A percentile compares a stretch with the other conserved stretches of the same genome.
Conservation (phyloP, 345 rosid species). For the Pugionium cornutum region DNA sequence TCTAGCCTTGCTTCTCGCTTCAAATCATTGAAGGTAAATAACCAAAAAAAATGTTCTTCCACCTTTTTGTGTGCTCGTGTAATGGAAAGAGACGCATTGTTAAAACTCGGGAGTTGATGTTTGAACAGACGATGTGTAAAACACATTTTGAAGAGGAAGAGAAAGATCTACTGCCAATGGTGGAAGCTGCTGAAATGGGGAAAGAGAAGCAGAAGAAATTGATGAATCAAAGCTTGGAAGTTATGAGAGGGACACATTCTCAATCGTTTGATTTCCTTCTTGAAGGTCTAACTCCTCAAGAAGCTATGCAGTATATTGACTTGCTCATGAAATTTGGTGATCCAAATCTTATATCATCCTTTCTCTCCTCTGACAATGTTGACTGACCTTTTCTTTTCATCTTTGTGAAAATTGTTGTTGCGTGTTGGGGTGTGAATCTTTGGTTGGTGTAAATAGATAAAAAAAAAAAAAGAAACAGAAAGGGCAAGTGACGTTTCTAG, state of each 20-base stretch:
- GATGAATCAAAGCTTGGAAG: conserved; percentile 51
- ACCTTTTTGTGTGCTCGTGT: neutral
- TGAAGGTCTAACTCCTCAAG: conserved; percentile 58
- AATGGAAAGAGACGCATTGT: neutral
- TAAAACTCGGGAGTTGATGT: neutral
- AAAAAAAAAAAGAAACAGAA: neutral
- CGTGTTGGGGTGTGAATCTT: conserved; percentile 25
- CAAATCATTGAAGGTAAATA: conserved; percentile 53
- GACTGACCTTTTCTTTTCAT: conserved; percentile 8
- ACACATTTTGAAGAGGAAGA: conserved; percentile 70
- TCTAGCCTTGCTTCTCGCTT: conserved; percentile 53
- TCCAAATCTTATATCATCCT: conserved; percentile 37
- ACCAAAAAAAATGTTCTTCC: too few relatives aligned
- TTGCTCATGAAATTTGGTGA: conserved; percentile 48
- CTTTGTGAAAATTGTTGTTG: conserved; percentile 10
- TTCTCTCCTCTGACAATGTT: conserved; percentile 15
- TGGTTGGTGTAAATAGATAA: conserved; percentile 26
- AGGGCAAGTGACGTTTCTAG: neutral
- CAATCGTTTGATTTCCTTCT: conserved; percentile 50
- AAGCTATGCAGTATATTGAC: conserved; percentile 66
- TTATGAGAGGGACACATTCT: conserved; percentile 65
- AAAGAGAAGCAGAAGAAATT: conserved; percentile 49
- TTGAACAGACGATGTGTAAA: conserved; percentile 50
- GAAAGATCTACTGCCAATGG: conserved; percentile 56
- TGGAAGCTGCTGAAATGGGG: conserved; percentile 65